Base-by-base conservation (phyloP, 768 basidiomycete genomes). In the Crepidotus variabilis region DNA sequence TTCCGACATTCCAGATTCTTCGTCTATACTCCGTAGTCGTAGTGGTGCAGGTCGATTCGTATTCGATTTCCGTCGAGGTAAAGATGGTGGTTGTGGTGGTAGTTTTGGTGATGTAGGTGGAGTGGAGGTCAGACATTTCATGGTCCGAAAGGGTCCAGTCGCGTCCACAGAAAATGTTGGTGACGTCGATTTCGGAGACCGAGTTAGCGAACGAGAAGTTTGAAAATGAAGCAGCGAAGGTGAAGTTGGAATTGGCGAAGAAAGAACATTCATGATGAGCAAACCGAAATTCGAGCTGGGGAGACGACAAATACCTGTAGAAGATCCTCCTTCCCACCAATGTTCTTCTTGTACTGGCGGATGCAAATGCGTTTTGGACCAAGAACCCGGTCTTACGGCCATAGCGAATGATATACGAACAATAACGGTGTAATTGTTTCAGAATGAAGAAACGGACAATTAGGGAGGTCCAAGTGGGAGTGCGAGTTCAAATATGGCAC, bases 291-390 rank as follows among this genome's bases (percentile, higher is more conserved):
- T 11, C 23, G 47, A 33, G 34, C 35, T n/a, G 55, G 21, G 56
- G 43, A 36, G 52, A 22, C 52, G 43, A 35, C 34, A 6, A 47
- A 47, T 54, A 65, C 66, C 66, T 14, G 53, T 33, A 18, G 63
- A 61, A 16, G 64, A 63, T 14, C 59, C 59, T n/a, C 63, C 63
- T 23, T 65, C 62, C 63, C 64, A 67, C 66, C 66, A 67, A 39
- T 67, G 57, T 52, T 63, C 66, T 28, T 56, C 51, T 34, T 56
- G 56, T 49, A 56, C 57, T n/a, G 61, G 58, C 47, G 54, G 23
- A 48, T 53, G 39, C 5, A 61, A 39, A 50, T 58, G 52, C 2
- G 60, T 55, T 49, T 59, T 61, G 23, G 60, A 57, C 54, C 59
- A 49, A n/a, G 28, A 56, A 58, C 58, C 61, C 57, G 55, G 58